Base-by-base conservation (phyloP, 441 rosid genomes). In the Corymbia calophylla region DNA sequence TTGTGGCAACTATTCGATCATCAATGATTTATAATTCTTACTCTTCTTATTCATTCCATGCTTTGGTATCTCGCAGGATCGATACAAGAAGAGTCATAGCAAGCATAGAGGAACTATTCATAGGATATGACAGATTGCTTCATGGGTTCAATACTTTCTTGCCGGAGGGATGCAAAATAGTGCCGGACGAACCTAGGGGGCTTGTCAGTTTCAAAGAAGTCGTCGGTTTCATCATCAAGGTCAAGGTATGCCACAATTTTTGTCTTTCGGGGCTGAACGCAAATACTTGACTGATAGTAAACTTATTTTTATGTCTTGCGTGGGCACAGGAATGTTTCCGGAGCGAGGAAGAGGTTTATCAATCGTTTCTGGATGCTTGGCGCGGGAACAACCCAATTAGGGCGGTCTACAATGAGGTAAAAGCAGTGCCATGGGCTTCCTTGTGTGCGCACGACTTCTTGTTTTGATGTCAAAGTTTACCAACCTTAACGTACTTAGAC, bases 151-250 rank as follows among this genome's bases (percentile, higher is more conserved):
- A 98, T 92, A 95, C 98, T 88, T 98, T 98, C 93, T 92, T 98
- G 92, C 99, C 99, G 0, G 97, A 95, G 93, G 99, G 99, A n/a
- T 97, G 93, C 93, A 99, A 94, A 93, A 97, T 98, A 91, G 95
- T 96, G 35, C 94, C 95, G 54, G 98, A 94, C 88, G 97, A 94
- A 44, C 95, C 98, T 8, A 97, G 94, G 93, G 97, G 95, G 91
- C 94, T 96, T 10, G 99, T 97, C 93, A 97, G 96, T 92, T 96
- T 96, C 89, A 94, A 95, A 53, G 97, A 97, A 94, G 99, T 99
- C 54, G 96, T 96, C 88, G 95, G 92, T 89, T 96, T 98, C 93
- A 98, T 98, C 12, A 95, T 96, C 94, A 98, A 98, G 92, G 97
- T 98, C 90, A 98, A 98, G 99, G 99, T 97, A 89, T 77, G 88